Evolutionary conservation across 495 filamentous ascomycete genomes (phyloP), one percentile per base, ranked within the genome.

Genomic region (Penicillium manginii): DNA sequence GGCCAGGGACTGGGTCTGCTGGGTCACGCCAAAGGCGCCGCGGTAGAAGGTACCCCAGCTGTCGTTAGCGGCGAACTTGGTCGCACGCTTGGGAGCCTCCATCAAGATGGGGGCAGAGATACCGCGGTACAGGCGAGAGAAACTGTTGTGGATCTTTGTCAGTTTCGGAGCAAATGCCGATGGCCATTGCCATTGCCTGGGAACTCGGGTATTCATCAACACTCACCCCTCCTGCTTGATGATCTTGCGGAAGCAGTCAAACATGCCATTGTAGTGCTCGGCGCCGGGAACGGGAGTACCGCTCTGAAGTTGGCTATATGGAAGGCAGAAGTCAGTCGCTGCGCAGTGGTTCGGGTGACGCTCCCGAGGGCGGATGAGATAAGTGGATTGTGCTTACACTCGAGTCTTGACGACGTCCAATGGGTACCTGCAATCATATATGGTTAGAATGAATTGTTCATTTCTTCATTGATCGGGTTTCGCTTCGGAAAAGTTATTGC

Each of bases 11-110:
- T 98, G 94, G 58, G 84, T 97, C 86, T 96, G 94, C 77, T 96
- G 89, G 46, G 86, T 73, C 31, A 85, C 81, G 53, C 90, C 91
- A 73, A 98, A 98, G 39, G 86, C 68, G 54, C 85, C 86, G 55
- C 89, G 89, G 81, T 94, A 98, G 75, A 96, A 84, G 72, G 87
- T 84, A 61, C 94, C 94, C 94, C 94, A 98, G 73, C 92, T 88
- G 72, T 98, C 96, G 75, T 98, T 98, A 71, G 94, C 96, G 50
- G 94, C 93, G 78, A 98, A 98, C 75, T 98, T 98, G 77, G 90
- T 97, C 9, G 94, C 94, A 72, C 94, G 87, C 85, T 98, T 98
- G 55, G 94, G 94, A 17, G 94, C 94, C 78, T 98, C 94, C 94
- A 98, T 98, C 61, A 97, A 79, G 63, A 98, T 98, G 19, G 94